Evolutionary conservation across 306 rosid species (phyloP), one percentile per base, ranked within the genome.

Genomic region (Quillaja saponaria): DNA sequence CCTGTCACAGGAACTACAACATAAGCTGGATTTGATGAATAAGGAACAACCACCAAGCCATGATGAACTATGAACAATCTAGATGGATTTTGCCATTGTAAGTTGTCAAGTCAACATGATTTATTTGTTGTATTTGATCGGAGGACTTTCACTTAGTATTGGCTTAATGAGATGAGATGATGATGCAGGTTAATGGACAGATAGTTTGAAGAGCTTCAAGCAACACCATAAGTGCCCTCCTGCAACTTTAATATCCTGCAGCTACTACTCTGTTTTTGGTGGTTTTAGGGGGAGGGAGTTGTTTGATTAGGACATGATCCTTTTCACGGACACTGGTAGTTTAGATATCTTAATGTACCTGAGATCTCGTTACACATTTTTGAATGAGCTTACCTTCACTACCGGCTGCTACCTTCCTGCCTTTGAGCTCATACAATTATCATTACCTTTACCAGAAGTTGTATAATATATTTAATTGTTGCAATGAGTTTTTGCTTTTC

Each of bases 1-100:
- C 71, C 59, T 61, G 48, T 66, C 13, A 61, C 72, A 92, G 99
- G 99, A 92, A 65, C 84, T 92, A 42, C 83, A 89, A 70, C 85
- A 81, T 33, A 92, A 89, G 72, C 78, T 89, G 67, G 91, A 89
- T 6, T 28, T 25, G 59, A 61, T 92, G 91, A 89, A 85, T 78
- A 74, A 76, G 25, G 81, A 86, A 69, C 84, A 73, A 67, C 87
- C 95, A 19, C 77, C 63, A 65, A 70, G 39, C 35, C 99, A 73
- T 17, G 99, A 92, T 28, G 99, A 92, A 68, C 90, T 92, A 71
- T 92, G 78, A 84, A 67, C 45, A 46, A 44, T 4, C 14, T 2
- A 38, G 21, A 49, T 61, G 55, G 67, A 44, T 59, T 47, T 21
- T 42, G 35, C 47, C 55, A 5, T 48, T 49, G 80, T 67, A 60